phyloP scores from a whole-genome alignment of 2,329 filamentous ascomycete species.

The Cucurbitaria berberidis region DNA sequence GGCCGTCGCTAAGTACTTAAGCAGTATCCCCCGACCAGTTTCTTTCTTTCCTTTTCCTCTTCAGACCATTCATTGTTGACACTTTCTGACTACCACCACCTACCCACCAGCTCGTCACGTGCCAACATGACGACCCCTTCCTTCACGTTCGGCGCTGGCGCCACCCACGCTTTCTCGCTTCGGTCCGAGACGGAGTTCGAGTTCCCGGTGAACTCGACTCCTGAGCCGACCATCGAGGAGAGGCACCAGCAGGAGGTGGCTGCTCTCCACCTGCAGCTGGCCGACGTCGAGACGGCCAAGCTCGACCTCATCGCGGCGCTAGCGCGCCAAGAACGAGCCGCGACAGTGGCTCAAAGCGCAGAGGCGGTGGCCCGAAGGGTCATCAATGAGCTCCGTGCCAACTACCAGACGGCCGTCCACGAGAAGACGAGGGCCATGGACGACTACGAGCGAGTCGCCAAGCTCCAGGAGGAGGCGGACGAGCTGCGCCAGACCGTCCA shows the following conservation, averaged over 20 bases:
- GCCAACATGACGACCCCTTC: not conserved
- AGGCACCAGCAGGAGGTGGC: not conserved
- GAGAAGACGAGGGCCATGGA: not conserved
- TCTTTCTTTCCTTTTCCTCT: not conserved
- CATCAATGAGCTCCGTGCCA: not conserved
- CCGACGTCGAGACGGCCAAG: not conserved
- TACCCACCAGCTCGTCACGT: not conserved
- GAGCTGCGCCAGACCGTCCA: not conserved
- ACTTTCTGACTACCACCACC: not conserved
- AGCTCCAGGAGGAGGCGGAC: not conserved
- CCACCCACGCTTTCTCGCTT: not conserved
- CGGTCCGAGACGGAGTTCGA: not conserved
- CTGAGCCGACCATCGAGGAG: not conserved
- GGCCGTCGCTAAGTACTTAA: not conserved
- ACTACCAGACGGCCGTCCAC: not conserved
- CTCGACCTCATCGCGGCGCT: not conserved
- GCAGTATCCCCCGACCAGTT: not conserved
- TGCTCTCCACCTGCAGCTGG: not conserved
- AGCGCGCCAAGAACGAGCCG: not conserved
- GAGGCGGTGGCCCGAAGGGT: not conserved
- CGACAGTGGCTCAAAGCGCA: not conserved
- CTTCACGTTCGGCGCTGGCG: not conserved
- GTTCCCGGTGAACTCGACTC: not conserved
- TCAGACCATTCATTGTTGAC: not conserved
- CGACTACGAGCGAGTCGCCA: constrained; percentile 5